These are phyloP conservation scores for Crithidia acanthocephali DNA, from an alignment of 208 protist species.

Conservation along the genomic window DNA sequence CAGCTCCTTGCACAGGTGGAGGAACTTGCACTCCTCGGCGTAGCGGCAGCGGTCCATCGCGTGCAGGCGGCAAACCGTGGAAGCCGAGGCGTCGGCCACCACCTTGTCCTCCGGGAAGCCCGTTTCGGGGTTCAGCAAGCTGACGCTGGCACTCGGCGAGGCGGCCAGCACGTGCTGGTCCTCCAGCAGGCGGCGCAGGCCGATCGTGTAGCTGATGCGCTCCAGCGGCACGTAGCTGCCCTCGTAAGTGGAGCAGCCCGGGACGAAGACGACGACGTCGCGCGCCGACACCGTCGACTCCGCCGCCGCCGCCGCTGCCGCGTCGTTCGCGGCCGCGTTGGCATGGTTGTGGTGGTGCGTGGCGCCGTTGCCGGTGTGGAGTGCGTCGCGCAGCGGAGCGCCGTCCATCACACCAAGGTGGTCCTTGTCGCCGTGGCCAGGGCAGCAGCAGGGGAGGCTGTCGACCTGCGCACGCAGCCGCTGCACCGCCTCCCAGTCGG, in stretches of 20 bases:
- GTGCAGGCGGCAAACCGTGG: conserved; percentile 74
- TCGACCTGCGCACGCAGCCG: conserved; percentile 56
- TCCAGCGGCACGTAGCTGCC: conserved; percentile 49
- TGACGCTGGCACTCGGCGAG: conserved; percentile 5
- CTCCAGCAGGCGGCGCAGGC: conserved; percentile 55
- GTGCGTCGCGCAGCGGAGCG: conserved; percentile 22
- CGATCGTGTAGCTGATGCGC: conserved; percentile 68
- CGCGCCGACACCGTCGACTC: conserved; percentile 9
- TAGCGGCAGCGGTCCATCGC: conserved; percentile 78
- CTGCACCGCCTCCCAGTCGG: conserved; percentile 58
- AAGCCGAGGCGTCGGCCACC: conserved; percentile 36
- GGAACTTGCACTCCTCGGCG: conserved; percentile 84
- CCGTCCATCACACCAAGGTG: conserved; percentile 40
- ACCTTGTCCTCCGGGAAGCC: conserved; percentile 32
- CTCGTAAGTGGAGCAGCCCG: conserved; percentile 32
- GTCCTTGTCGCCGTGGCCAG: conserved; percentile 70
- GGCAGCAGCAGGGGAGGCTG: conserved; percentile 77
- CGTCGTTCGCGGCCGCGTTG: background rate
- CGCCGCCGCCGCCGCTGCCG: background rate
- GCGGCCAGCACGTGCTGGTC: conserved; percentile 29
- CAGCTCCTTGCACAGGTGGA: conserved; percentile 82
- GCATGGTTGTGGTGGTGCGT: background rate
- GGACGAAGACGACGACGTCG: conserved; percentile 47
- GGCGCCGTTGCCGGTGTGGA: background rate
- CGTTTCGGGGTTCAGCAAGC: conserved; percentile 20